phyloP scores from a whole-genome alignment of 2,329 filamentous ascomycete species.

The Colletotrichum sidae region DNA sequence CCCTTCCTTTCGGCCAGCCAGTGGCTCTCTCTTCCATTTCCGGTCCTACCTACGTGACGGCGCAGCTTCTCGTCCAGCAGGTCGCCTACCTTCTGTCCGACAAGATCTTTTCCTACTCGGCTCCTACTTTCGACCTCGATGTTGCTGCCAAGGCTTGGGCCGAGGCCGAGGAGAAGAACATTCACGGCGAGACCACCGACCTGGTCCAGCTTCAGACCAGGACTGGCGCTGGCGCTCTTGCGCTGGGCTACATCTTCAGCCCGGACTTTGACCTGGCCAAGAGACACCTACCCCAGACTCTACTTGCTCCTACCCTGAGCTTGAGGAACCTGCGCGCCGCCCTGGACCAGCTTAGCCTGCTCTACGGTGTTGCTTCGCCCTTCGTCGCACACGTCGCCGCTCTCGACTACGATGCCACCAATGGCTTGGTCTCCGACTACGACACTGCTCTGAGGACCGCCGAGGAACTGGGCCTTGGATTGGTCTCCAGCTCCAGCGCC shows the following conservation, averaged over 20 bases:
- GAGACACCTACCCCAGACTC: constrained; percentile 89
- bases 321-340: constrained; percentile 83
- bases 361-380: constrained; percentile 92
- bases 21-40: constrained; percentile 72
- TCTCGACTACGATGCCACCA: constrained; percentile 79
- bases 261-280: constrained; percentile 94
- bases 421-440: constrained; percentile 89
- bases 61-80: constrained; percentile 94
- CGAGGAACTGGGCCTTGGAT: constrained; percentile 89
- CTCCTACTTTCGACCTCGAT: constrained; percentile 92
- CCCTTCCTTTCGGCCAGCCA: constrained; percentile 67
- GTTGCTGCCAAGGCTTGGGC: constrained; percentile 84
- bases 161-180: constrained; percentile 76
- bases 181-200: constrained; percentile 81
- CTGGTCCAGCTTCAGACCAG: constrained; percentile 88
- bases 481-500: constrained; percentile 86
- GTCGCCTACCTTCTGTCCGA: constrained; percentile 95
- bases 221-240: constrained; percentile 88
- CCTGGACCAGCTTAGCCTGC: constrained; percentile 89
- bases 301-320: constrained; percentile 87
- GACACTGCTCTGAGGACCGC: constrained; percentile 81
- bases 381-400: constrained; percentile 94
- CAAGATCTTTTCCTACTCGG: constrained; percentile 97
- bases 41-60: constrained; percentile 92
- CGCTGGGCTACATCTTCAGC: constrained; percentile 97